phyloP scores from a whole-genome alignment of 2,329 filamentous ascomycete species.

The Geosmithia morbida region DNA sequence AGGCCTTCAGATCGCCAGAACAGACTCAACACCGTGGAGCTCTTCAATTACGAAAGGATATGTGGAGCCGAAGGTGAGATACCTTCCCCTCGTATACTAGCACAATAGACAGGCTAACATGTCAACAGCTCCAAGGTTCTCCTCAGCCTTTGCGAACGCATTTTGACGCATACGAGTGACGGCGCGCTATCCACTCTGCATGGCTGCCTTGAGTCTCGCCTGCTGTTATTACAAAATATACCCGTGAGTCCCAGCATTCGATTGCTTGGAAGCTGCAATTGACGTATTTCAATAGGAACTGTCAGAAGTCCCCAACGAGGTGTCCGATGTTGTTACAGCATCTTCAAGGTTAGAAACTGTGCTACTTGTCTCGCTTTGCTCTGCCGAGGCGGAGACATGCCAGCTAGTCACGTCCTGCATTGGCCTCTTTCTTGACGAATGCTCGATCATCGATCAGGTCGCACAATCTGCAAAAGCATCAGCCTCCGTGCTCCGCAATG shows the following conservation, averaged over 20 bases:
- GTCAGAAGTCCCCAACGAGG: constrained; percentile 35
- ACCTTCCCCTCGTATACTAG: too few species aligned
- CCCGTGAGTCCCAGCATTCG: constrained; percentile 19
- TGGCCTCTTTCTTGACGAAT: constrained; percentile 47
- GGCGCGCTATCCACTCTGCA: constrained; percentile 31
- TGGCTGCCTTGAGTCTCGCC: constrained; percentile 40
- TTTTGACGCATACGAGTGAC: constrained; percentile 26
- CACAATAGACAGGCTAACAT: not conserved
- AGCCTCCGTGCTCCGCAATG: constrained; percentile 42
- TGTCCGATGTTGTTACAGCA: constrained; percentile 36
- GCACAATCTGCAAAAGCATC: constrained; percentile 34
- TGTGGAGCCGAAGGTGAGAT: constrained; percentile 39
- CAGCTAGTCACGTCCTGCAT: constrained; percentile 50
- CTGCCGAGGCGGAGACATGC: constrained; percentile 49
- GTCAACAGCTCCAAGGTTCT: constrained; percentile 20
- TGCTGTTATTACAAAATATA: constrained; percentile 35
- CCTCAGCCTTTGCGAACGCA: constrained; percentile 32
- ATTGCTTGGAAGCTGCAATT: not conserved
- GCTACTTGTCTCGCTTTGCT: constrained; percentile 49
- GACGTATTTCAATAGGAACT: constrained; percentile 29
- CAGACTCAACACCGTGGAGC: constrained; percentile 10
- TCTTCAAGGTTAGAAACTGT: constrained; percentile 45
- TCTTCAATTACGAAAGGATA: constrained; percentile 18
- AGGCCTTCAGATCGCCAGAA: constrained; percentile 12
- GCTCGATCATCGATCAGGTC: constrained; percentile 34